Percentiles rank a stretch among this genome's conserved stretches.
Evolutionary conservation across 2,329 filamentous ascomycete species (phyloP).

Genomic region (Calonectria montana): DNA sequence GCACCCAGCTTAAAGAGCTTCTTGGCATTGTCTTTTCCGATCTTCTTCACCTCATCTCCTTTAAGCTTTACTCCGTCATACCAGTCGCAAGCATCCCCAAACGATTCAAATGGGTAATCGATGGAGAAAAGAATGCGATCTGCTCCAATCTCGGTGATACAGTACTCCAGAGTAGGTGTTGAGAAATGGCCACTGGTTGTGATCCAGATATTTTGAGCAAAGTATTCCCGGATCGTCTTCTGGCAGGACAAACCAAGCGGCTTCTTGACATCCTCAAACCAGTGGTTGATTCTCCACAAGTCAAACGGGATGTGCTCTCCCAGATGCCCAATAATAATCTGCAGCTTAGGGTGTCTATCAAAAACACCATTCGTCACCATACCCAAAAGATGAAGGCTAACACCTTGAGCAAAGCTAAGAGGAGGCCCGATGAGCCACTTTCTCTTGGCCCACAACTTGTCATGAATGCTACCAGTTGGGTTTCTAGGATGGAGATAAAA

Average conservation of each 20-base stretch:
- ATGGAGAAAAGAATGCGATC: constrained; percentile 65
- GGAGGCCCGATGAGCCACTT: constrained; percentile 71
- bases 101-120: constrained; percentile 64
- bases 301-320: constrained; percentile 63
- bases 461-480: constrained; percentile 66
- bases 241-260: constrained; percentile 60
- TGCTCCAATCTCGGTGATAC: constrained; percentile 59
- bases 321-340: constrained; percentile 60
- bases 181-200: constrained; percentile 69
- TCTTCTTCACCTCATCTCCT: constrained; percentile 50
- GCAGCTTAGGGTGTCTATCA: constrained; percentile 57
- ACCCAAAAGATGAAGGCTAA: constrained; percentile 67
- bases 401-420: constrained; percentile 68
- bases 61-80: constrained; percentile 52
- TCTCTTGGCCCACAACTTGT: constrained; percentile 68
- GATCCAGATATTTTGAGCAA: constrained; percentile 66
- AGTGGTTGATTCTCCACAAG: constrained; percentile 63
- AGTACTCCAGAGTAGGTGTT: constrained; percentile 62
- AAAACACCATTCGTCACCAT: constrained; percentile 64
- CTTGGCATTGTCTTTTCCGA: constrained; percentile 57
- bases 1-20: constrained; percentile 51
- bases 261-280: constrained; percentile 68
- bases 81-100: constrained; percentile 55
- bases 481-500: constrained; percentile 73
- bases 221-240: constrained; percentile 64